These are phyloP conservation scores for Rhizopogon rudus DNA, from an alignment of 768 basidiomycete genomes.

Conservation along the genomic window DNA sequence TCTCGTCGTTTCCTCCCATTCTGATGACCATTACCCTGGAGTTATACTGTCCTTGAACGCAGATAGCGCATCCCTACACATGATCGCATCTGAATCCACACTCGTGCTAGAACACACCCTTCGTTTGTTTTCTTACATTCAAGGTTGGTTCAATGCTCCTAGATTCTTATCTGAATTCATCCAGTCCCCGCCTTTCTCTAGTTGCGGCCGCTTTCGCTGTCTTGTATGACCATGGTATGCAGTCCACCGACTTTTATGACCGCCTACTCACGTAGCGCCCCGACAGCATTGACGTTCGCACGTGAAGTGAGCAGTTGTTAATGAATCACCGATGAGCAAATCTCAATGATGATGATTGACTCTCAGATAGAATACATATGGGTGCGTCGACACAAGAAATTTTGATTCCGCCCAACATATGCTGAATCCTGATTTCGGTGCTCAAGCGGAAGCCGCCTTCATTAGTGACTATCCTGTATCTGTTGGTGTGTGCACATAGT, in stretches of 20 bases:
- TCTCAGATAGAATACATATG: constrained; percentile 25
- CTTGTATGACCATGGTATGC: constrained; percentile 25
- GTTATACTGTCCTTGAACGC: neutral
- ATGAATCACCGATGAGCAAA: neutral
- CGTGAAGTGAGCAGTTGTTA: constrained; percentile 20
- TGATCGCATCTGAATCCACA: too few relatives aligned
- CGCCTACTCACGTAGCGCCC: neutral
- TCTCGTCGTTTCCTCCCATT: neutral
- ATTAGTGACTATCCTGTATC: constrained; percentile 19
- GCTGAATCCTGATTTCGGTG: constrained; percentile 3
- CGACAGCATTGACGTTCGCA: constrained; percentile 17
- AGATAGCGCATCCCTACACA: neutral
- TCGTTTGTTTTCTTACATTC: constrained; percentile 11
- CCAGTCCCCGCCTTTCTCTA: constrained; percentile 5
- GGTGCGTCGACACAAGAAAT: constrained; percentile 12
- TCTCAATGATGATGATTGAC: neutral
- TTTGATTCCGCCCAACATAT: neutral
- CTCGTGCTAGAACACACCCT: neutral
- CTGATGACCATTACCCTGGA: neutral
- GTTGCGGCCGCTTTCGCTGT: constrained; percentile 23
- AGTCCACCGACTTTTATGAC: neutral
- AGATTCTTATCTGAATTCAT: neutral
- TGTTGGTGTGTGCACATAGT: constrained; percentile 14
- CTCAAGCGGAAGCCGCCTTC: constrained; percentile 21
- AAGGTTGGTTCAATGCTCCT: constrained; percentile 11